Percentiles rank a stretch among this genome's conserved stretches.
Conservation (phyloP, 345 rosid genomes). For the Murraya paniculata region DNA sequence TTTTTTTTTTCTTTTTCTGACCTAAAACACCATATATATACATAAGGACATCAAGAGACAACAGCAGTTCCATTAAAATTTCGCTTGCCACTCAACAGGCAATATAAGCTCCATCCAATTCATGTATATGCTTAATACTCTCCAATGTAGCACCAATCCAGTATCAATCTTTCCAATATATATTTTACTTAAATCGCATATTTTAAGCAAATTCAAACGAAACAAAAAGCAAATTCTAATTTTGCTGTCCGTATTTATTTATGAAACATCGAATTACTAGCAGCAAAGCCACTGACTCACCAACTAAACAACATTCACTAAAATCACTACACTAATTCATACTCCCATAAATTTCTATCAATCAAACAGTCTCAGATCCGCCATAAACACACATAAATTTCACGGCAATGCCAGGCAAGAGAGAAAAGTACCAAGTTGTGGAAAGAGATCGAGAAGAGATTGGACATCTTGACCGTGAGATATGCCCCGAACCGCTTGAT, state of each 20-base stretch:
- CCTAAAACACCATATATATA: not conserved
- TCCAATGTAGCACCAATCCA: not conserved
- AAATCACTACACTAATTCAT: not conserved
- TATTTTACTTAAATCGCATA: not conserved
- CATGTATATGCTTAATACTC: not conserved
- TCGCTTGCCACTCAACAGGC: not conserved
- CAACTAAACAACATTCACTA: slow-evolving; percentile 1
- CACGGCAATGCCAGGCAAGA: not conserved
- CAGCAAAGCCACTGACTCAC: not conserved
- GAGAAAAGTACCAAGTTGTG: slow-evolving; percentile 56
- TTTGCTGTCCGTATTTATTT: not conserved
- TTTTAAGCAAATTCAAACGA: not conserved
- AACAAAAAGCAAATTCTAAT: not conserved
- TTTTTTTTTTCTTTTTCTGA: not conserved
- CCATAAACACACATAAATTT: not conserved
- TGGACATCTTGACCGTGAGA: slow-evolving; percentile 66
- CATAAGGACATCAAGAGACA: not conserved
- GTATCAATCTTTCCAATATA: not conserved
- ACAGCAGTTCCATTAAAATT: not conserved
- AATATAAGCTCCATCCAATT: not conserved
- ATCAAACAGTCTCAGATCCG: slow-evolving; percentile 29
- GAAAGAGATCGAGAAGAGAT: slow-evolving; percentile 59
- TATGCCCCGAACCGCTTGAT: slow-evolving; percentile 89
- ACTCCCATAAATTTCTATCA: not conserved
- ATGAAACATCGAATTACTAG: not conserved